Percentiles rank a stretch among this genome's conserved stretches.
These are phyloP conservation scores for Aspergillus ustus DNA, from an alignment of 2,329 filamentous ascomycete genomes.

Conservation along the genomic window DNA sequence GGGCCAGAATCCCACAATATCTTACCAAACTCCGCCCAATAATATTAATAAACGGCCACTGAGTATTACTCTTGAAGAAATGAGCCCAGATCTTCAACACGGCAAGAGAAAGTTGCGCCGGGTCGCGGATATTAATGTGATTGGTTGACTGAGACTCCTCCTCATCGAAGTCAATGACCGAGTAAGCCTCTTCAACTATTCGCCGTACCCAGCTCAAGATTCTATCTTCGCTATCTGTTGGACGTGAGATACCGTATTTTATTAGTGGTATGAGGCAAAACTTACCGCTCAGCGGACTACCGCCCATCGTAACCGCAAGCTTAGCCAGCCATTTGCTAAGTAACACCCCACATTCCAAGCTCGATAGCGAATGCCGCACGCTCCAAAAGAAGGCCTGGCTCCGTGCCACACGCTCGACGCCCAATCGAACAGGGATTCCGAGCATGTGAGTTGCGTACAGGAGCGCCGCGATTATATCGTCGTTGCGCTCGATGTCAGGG, in stretches of 20 bases:
- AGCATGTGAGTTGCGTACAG: constrained; percentile 71
- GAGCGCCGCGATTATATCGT: constrained; percentile 66
- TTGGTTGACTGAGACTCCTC: constrained; percentile 26
- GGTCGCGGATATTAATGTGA: constrained; percentile 23
- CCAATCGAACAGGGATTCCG: constrained; percentile 55
- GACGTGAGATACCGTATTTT: not conserved
- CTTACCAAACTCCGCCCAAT: constrained; percentile 37
- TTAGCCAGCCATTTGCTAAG: constrained; percentile 52
- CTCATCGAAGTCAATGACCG: constrained; percentile 36
- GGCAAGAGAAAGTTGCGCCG: constrained; percentile 32
- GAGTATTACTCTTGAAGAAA: constrained; percentile 37
- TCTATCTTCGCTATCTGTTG: constrained; percentile 36
- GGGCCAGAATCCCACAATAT: constrained; percentile 20
- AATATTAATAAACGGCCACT: constrained; percentile 41
- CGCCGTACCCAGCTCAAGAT: constrained; percentile 39
- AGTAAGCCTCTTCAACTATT: constrained; percentile 39
- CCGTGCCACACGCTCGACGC: constrained; percentile 42
- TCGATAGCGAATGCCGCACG: constrained; percentile 41
- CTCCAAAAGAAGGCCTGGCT: constrained; percentile 46
- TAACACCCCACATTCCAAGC: constrained; percentile 45
- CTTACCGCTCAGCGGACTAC: constrained; percentile 30
- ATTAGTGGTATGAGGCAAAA: not conserved
- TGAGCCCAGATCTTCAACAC: constrained; percentile 39
- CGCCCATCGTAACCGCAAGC: constrained; percentile 30
- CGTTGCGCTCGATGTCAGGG: constrained; percentile 62